phyloP scores from a whole-genome alignment of 129 eudicot species.

The Ambrosia trifida region DNA sequence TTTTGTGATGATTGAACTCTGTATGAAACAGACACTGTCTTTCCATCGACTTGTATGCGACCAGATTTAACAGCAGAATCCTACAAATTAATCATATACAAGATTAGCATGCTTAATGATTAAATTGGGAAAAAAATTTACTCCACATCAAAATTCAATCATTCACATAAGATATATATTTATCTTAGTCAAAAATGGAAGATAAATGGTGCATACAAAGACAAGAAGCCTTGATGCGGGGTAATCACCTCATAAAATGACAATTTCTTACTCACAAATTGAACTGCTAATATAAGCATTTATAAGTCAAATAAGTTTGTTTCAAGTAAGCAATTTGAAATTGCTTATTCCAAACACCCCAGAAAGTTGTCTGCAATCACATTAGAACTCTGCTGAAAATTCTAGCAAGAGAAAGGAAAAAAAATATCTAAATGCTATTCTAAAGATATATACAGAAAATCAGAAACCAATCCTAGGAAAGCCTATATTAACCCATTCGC shows the following conservation, averaged over 20 bases:
- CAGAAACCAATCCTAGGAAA: no score
- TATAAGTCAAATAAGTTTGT: background rate
- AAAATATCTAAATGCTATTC: no score
- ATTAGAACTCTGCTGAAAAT: no score
- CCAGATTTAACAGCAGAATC: constrained; percentile 89
- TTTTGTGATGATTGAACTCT: constrained; percentile 86
- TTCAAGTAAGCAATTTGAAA: background rate
- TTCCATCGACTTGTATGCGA: constrained; percentile 92
- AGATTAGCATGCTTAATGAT: background rate
- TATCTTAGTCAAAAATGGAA: background rate
- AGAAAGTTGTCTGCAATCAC: background rate
- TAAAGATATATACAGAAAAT: no score
- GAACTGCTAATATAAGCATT: background rate
- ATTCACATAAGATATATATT: background rate
- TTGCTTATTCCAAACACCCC: background rate
- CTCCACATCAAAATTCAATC: background rate
- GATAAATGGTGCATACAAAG: background rate
- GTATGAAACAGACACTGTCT: constrained; percentile 59
- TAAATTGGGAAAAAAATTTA: background rate
- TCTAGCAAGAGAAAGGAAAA: no score
- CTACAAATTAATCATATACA: constrained; percentile 39
- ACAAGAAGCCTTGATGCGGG: background rate
- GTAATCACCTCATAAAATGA: background rate
- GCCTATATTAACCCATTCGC: no score
- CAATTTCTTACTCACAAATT: background rate